phyloP scores from a whole-genome alignment of 1,139 yeast genomes.

The Lodderomyces beijingensis region DNA sequence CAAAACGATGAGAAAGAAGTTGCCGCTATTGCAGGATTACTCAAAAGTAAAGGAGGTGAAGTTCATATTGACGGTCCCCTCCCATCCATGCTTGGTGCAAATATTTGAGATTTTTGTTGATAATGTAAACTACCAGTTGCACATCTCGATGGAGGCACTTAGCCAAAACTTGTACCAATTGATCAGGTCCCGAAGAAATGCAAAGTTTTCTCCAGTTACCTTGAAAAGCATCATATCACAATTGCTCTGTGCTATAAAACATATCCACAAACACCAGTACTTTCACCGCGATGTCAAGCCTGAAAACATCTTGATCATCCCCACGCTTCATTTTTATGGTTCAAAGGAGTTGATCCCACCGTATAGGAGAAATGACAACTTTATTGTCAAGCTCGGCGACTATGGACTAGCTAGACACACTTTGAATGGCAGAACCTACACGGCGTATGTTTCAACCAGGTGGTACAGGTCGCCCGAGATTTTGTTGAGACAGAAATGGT shows the following conservation, averaged over 20 bases:
- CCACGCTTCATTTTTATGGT: constrained; percentile 51
- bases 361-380: constrained; percentile 38
- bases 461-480: constrained; percentile 98
- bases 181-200: constrained; percentile 52
- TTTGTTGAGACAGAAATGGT: constrained; percentile 58
- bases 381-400: constrained; percentile 80
- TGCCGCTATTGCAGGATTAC: constrained; percentile 52
- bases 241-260: constrained; percentile 69
- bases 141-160: constrained; percentile 87
- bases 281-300: constrained; percentile 87
- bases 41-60: constrained; percentile 66
- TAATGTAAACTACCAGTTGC: constrained; percentile 50
- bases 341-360: constrained; percentile 38
- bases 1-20: constrained; percentile 65
- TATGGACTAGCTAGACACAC: constrained; percentile 81
- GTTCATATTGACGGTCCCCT: constrained; percentile 65
- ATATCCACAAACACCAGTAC: constrained; percentile 70
- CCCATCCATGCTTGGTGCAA: constrained; percentile 69
- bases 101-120: constrained; percentile 79
- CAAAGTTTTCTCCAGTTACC: constrained; percentile 53
- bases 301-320: constrained; percentile 69
- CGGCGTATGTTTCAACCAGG: constrained; percentile 86
- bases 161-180: constrained; percentile 75
- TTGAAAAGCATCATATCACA: constrained; percentile 66
- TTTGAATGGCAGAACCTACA: constrained; percentile 51